These are phyloP conservation scores for Barbarea vulgaris DNA, from an alignment of 345 rosid genomes.

Conservation along the genomic window DNA sequence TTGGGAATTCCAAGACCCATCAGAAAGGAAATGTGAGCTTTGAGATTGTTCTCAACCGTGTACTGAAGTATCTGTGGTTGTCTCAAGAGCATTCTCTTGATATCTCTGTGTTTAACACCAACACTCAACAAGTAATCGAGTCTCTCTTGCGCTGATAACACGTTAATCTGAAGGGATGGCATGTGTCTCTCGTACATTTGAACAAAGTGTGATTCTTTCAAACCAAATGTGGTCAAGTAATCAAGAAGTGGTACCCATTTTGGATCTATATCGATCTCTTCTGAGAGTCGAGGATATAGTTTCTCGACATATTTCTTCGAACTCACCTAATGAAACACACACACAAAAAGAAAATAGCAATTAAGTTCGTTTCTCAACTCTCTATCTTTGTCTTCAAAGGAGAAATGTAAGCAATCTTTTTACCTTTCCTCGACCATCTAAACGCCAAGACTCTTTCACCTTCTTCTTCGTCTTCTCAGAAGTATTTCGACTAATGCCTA, in stretches of 20 bases:
- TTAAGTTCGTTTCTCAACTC: slow-evolving; percentile 16
- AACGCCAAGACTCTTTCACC: slow-evolving; percentile 44
- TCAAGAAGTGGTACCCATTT: slow-evolving; percentile 91
- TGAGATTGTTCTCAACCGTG: slow-evolving; percentile 83
- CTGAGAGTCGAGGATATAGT: slow-evolving; percentile 58
- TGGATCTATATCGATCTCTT: slow-evolving; percentile 71
- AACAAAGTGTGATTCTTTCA: slow-evolving; percentile 81
- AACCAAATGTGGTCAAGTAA: slow-evolving; percentile 75
- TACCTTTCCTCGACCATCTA: slow-evolving; percentile 57
- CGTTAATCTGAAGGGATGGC: slow-evolving; percentile 80
- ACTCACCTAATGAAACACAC: slow-evolving; percentile 47
- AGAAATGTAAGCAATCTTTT: slow-evolving; percentile 6
- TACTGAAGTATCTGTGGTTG: slow-evolving; percentile 93
- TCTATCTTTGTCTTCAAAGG: not conserved
- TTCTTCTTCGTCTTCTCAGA: slow-evolving; percentile 42
- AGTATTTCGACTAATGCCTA: slow-evolving; percentile 34
- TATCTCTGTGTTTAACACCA: slow-evolving; percentile 87
- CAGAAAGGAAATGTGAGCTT: slow-evolving; percentile 78
- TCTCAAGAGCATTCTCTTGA: slow-evolving; percentile 81
- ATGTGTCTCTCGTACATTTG: slow-evolving; percentile 91
- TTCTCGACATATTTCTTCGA: slow-evolving; percentile 43
- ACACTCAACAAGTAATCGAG: slow-evolving; percentile 81
- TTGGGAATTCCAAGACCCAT: slow-evolving; percentile 75
- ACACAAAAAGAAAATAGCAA: not conserved
- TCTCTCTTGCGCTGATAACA: slow-evolving; percentile 79